A percentile compares a stretch with the other conserved stretches of the same genome.
Conservation (phyloP, 208 protist genomes). For the Zelonia costaricensis region DNA sequence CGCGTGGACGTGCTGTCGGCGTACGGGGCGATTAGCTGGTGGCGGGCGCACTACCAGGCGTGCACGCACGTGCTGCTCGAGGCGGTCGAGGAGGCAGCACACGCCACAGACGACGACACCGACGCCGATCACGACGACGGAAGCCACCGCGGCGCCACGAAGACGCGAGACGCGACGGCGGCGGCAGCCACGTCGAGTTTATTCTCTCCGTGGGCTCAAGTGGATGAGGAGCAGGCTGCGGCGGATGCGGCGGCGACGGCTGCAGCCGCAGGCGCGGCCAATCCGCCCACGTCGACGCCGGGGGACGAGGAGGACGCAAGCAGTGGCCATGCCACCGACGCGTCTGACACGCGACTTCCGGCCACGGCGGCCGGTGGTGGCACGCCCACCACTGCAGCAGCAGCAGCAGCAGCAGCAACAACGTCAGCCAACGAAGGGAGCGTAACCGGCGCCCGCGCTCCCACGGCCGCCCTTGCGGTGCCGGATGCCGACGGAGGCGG, state of each 20-base stretch:
- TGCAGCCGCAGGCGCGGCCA: too few relatives aligned
- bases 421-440: too few relatives aligned
- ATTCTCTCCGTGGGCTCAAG: background rate
- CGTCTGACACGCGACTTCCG: too few relatives aligned
- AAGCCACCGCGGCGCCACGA: background rate
- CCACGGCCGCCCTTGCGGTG: background rate
- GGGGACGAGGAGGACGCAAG: too few relatives aligned
- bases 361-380: too few relatives aligned
- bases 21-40: slow-evolving; percentile 42
- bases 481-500: background rate
- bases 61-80: slow-evolving; percentile 64
- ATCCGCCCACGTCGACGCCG: too few relatives aligned
- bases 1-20: slow-evolving; percentile 41
- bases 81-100: slow-evolving; percentile 27
- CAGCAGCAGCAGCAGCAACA: too few relatives aligned
- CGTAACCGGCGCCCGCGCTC: too few relatives aligned
- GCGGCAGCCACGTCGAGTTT: too few relatives aligned
- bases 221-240: background rate
- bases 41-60: slow-evolving; percentile 55
- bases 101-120: background rate
- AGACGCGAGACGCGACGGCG: background rate
- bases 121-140: background rate
- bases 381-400: too few relatives aligned
- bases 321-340: too few relatives aligned
- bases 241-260: background rate